Conservation (phyloP, 805 yeast species). For the Lachancea thermotolerans region DNA sequence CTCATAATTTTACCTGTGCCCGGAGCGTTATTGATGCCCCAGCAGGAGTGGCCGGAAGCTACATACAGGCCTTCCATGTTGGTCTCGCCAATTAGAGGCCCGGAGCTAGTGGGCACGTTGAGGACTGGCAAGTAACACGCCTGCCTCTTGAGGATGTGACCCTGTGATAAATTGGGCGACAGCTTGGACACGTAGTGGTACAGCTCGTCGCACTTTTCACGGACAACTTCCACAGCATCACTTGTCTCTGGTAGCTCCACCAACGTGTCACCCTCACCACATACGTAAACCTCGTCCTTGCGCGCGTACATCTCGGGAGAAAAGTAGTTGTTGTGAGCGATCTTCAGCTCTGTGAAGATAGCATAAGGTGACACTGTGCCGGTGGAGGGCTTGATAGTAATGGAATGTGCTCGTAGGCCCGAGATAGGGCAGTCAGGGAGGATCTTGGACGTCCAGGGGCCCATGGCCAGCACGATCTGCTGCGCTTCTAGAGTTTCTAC, state of each 20-base stretch:
- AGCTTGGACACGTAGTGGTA: constrained; percentile 75
- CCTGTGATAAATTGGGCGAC: constrained; percentile 61
- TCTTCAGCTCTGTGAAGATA: constrained; percentile 81
- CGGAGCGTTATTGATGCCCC: constrained; percentile 98
- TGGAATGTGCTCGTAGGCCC: constrained; percentile 91
- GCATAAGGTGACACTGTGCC: constrained; percentile 87
- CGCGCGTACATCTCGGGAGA: constrained; percentile 95
- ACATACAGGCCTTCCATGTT: constrained; percentile 70
- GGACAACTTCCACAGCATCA: constrained; percentile 84
- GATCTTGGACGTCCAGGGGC: constrained; percentile 94
- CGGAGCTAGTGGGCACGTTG: constrained; percentile 86
- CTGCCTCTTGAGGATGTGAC: constrained; percentile 74
- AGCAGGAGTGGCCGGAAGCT: constrained; percentile 94
- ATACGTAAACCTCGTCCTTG: constrained; percentile 90
- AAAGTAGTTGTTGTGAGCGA: constrained; percentile 61
- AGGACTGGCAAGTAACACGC: constrained; percentile 95
- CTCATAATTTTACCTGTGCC: constrained; percentile 93
- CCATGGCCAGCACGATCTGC: constrained; percentile 78
- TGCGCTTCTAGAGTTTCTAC: constrained; percentile 52
- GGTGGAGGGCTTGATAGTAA: constrained; percentile 75
- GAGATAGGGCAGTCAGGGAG: constrained; percentile 91
- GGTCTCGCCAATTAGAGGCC: constrained; percentile 92
- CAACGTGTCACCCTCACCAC: constrained; percentile 93
- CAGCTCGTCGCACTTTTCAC: constrained; percentile 81
- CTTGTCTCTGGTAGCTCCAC: constrained; percentile 91